Base-by-base conservation (phyloP, 352 stramenopile genomes). In the Saprolegnia parasitica region DNA sequence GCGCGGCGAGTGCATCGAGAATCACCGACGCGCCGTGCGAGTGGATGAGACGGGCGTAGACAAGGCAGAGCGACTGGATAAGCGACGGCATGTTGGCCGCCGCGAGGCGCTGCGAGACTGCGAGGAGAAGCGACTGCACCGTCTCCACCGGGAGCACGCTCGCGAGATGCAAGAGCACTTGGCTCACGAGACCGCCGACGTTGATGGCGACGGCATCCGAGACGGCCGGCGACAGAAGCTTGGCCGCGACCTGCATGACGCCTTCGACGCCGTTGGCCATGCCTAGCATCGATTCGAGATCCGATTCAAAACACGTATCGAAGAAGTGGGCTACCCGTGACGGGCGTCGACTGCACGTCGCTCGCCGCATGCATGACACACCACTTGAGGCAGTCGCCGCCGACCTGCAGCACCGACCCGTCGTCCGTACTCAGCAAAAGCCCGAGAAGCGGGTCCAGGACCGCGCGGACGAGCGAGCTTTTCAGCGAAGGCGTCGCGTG, bases 371-470 rank as follows among this genome's bases (percentile, higher is more conserved):
- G 88, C 81, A 91, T 90, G 5, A 94, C 82, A 26, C 91, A 68
- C 83, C 83, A 92, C 73, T 94, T 94, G 35, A 94, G 79, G 72
- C 84, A 91, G 65, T 94, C 84, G 0, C 84, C 83, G 15, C 86
- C 84, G 11, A 77, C 74, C 68, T 87, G 89, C 2, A 94, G 76
- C 29, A 91, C 80, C 65, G 88, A 90, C 16, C 91, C 84, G 52
- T 94, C 84, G 37, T 94, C 84, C 1, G 89, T 75, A 21, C 71
- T 71, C 10, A 78, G 58, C 11, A 94, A 73, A 1, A 94, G 74
- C 46, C 72, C 72, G 29, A 94, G 72, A 32, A 94, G 71, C 29
- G 83, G 86, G 68, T 92, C 84, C 61, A 94, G 87, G 35, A 89
- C 76, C 16, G 81, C 76, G 65, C 90, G 81, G 23, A 94, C 76